Base-by-base conservation (phyloP, 805 yeast species). In the Teunomyces aglyptinius region DNA sequence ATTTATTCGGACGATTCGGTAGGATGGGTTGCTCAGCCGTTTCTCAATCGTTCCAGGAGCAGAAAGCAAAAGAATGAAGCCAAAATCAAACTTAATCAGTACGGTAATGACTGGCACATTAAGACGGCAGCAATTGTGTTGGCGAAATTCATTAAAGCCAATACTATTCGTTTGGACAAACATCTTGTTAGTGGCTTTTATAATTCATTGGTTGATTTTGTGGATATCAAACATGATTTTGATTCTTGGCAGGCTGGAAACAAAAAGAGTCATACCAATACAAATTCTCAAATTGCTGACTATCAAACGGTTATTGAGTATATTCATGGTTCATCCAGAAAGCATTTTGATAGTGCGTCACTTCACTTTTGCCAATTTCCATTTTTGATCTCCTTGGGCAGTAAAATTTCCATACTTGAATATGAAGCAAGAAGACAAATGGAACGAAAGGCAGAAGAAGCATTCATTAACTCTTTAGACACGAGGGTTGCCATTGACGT, bases 401-500 rank as follows among this genome's bases (percentile, higher is more conserved):
- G 89, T 1, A 92, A 92, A 62, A 85, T 90, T 2, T 74, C 85
- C 0, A 81, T 92, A 2, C 66, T 92, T 51, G 96, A 88, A 54
- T 83, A 87, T 60, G 96, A 89, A 59, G 89, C 92, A 0, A 77
- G 82, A 50, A 65, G 85, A 40, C 85, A 80, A 44, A 90, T 90
- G 96, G 94, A 86, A 56, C 69, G 85, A 44, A 83, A 85, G 56
- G 96, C 96, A 0, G 96, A 89, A 56, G 92, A 88, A 60, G 96
- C 96, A 0, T 90, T 90, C 56, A 77, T 90, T 34, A 80, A 78
- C 44, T 84, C 96, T 0, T 58, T 89, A 26, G 87, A 85, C 54
- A 76, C 78, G 43, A 75, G 83, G 44, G 70, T 75, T 15, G 79
- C 80, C 0, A 65, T 83, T 29, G 89, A 85, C 57, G 85, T 90